Evolutionary conservation across 2,329 filamentous ascomycete genomes (phyloP), one percentile per base, ranked within the genome.

Genomic region (Sclerotinia subarctica): DNA sequence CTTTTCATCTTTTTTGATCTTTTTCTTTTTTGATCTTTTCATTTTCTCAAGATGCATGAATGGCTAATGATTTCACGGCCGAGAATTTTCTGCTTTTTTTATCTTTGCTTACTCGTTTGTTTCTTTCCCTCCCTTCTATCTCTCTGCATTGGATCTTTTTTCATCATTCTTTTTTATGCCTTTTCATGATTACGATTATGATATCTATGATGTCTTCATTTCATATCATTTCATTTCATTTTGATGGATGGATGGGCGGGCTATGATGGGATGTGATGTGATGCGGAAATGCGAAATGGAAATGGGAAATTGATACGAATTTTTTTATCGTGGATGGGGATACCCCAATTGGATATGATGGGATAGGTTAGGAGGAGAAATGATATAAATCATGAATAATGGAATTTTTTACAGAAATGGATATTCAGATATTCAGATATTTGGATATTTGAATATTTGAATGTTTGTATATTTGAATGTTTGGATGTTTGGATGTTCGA

Each of bases 61-160:
- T 54, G 29, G 5, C 26, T 47, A 49, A 62, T 49, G 58, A 62
- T 24, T 13, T 62, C 17, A 49, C 44, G 58, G 58, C 58, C 58
- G 44, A 24, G 44, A 29, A 56, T 56, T 19, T 56, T 38, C 42
- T 56, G 38, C n/a, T 17, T 24, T 42, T 26, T 26, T 52, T 35
- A 10, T 8, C 7, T 13, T 54, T 19, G 38, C 13, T 42, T 32
- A 19, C 15, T 54, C 11, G 19, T 15, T 32, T 49, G 38, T 42
- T 13, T 17, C 4, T 17, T 38, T 38, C 10, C 21, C 29, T 29
- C 5, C n/a, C n/a, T n/a, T n/a, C n/a, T n/a, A 6, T 10, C 10
- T 11, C 26, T 38, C 17, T 4, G 2, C 19, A 35, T 49, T 24
- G 42, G 57, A 21, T 8, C 24, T 49, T 35, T 35, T 29, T 15